Base-by-base conservation (phyloP, 2,329 filamentous ascomycete species). In the Pseudogymnoascus sp. region DNA sequence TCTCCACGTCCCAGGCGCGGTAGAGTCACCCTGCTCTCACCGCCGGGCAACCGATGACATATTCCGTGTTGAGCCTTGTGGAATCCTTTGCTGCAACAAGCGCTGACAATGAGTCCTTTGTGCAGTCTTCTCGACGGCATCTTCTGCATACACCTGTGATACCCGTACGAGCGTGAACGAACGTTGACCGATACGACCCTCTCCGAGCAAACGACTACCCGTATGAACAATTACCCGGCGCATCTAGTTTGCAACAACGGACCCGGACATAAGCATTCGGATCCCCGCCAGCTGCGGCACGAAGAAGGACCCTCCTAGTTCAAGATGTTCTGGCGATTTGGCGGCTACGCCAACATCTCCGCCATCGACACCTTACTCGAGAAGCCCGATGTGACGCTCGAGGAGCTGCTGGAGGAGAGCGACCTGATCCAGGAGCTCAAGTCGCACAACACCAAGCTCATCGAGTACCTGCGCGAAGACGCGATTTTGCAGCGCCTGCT, bases 291-390 rank as follows among this genome's bases (percentile, higher is more conserved):
- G 58, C 59, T 65, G 67, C 67, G 69, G 67, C 68, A 68, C 65
- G 65, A 68, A 65, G 70, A 67, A 62, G 64, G 68, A 59, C 61
- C 68, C 58, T 68, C 67, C 65, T 71, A 70, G 67, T 61, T 61
- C 86, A 93, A 76, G 80, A 99, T 99, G 94, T 99, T 99, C 78
- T 99, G 94, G 94, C 89, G 93, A 78, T 99, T 97, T 83, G 93
- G 94, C 83, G 92, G 92, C 73, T 97, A 97, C 83, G 90, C 92
- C 81, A 96, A 91, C 82, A 89, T 96, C 77, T 97, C 93, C 71
- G 89, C 92, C 73, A 91, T 99, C 76, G 94, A 97, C 77, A 92
- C 88, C 69, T 90, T 99, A 72, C 91, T 99, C 74, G 94, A 99
- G 74, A 96, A 96, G 77, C 86, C 84, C 69, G 90, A 96, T 77